Conservation (phyloP, 495 filamentous ascomycete genomes). For the Bryoglossum gracile region DNA sequence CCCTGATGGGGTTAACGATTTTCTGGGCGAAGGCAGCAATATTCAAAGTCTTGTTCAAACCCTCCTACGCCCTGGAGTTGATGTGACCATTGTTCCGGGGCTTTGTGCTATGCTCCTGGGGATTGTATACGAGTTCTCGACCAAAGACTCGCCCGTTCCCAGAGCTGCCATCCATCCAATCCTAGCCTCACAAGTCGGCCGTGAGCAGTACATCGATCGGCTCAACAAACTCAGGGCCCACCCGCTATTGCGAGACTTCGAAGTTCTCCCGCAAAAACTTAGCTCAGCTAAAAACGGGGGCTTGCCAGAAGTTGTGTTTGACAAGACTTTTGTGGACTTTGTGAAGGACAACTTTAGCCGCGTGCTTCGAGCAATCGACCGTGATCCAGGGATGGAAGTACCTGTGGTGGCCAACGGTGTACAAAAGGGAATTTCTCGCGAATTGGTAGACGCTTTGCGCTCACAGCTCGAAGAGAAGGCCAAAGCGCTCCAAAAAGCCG, state of each 20-base stretch:
- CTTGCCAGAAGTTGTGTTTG: constrained; percentile 80
- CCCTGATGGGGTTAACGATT: constrained; percentile 83
- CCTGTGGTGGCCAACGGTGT: constrained; percentile 69
- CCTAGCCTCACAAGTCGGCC: constrained; percentile 68
- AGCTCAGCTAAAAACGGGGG: constrained; percentile 47
- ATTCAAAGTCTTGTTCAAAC: constrained; percentile 71
- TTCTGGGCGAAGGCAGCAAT: constrained; percentile 90
- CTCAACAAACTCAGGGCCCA: constrained; percentile 71
- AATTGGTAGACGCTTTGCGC: constrained; percentile 76
- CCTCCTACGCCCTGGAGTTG: constrained; percentile 51
- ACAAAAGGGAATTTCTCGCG: constrained; percentile 74
- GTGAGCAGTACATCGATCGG: constrained; percentile 84
- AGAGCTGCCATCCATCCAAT: constrained; percentile 76
- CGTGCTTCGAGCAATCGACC: constrained; percentile 78
- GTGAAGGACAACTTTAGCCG: constrained; percentile 93
- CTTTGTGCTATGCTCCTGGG: constrained; percentile 79
- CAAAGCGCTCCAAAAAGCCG: constrained; percentile 58
- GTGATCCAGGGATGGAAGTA: constrained; percentile 81
- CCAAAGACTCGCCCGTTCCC: constrained; percentile 88
- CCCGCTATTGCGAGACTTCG: constrained; percentile 84
- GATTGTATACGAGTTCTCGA: constrained; percentile 94
- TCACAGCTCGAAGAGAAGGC: constrained; percentile 68
- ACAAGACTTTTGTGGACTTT: constrained; percentile 83
- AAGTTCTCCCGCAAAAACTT: constrained; percentile 68
- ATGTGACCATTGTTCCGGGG: constrained; percentile 64